phyloP scores from a whole-genome alignment of 208 protist genomes.

The Acanthamoeba lugdunensis region DNA sequence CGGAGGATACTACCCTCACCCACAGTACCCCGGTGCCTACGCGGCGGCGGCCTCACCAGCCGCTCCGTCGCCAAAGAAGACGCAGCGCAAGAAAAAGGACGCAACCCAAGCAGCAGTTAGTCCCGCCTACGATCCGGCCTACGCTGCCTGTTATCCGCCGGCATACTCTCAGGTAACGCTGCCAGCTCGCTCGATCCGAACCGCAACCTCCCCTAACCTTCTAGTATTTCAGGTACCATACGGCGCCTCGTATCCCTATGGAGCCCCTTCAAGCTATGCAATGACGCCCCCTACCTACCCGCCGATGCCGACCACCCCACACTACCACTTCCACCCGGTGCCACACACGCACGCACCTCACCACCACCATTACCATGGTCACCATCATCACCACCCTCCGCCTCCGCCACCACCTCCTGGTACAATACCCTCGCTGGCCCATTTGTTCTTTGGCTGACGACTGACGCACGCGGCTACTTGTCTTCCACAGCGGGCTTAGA shows the following conservation, averaged over 20 bases:
- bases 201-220: not conserved
- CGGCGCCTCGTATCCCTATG: not conserved
- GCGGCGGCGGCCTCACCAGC: not conserved
- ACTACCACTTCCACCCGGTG: conserved; percentile 6
- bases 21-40: not conserved
- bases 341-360: not conserved
- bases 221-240: not conserved
- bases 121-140: not conserved
- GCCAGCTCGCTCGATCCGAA: not conserved
- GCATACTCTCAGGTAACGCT: not conserved
- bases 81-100: not conserved
- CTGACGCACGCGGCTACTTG: not conserved
- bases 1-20: not conserved
- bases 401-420: conserved; percentile 29
- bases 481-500: conserved; percentile 25
- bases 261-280: not conserved
- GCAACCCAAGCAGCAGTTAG: not conserved
- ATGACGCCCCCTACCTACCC: not conserved
- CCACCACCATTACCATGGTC: conserved; percentile 5
- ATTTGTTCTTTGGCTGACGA: too few relatives aligned
- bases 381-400: not conserved
- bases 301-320: not conserved
- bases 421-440: too few relatives aligned
- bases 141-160: not conserved
- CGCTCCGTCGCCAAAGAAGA: not conserved